Evolutionary conservation across 2,329 filamentous ascomycete species (phyloP).

Genomic region (Aciculosporium take): DNA sequence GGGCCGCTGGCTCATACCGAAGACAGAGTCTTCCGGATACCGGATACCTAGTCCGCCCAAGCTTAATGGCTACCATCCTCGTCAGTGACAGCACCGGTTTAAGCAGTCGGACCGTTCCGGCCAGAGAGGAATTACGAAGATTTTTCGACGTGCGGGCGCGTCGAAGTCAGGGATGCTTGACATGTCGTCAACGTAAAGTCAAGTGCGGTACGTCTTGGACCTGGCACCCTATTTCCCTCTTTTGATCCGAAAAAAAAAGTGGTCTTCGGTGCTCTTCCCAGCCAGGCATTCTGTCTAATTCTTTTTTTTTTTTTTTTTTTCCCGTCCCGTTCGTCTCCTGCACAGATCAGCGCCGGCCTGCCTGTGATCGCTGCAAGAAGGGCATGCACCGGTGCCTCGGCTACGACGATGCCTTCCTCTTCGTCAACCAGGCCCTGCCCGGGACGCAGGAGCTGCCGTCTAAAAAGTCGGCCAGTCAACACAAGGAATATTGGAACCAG

Average conservation of each 20-base stretch:
- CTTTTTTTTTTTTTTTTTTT: neutral
- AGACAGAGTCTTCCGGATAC: neutral
- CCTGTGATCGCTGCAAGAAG: conserved; percentile 3
- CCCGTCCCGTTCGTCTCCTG: too few species aligned
- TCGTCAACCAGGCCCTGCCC: conserved; percentile 5
- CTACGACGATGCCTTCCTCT: conserved; percentile 5
- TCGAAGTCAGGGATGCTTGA: conserved; percentile 3
- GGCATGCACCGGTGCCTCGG: conserved; percentile 5
- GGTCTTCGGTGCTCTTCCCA: neutral
- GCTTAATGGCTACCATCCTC: neutral
- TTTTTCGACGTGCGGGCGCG: conserved; percentile 5
- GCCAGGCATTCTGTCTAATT: neutral
- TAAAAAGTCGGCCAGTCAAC: conserved; percentile 5
- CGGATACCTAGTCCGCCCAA: neutral
- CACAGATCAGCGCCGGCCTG: conserved; percentile 4
- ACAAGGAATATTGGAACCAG: conserved; percentile 5
- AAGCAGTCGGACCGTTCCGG: conserved; percentile 3
- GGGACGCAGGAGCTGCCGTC: conserved; percentile 5
- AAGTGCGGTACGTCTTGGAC: conserved; percentile 3
- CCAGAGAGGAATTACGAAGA: conserved; percentile 2
- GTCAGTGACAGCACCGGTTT: neutral
- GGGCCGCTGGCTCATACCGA: neutral
- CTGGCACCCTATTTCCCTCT: neutral
- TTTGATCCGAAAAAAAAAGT: neutral
- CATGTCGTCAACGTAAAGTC: conserved; percentile 5